These are phyloP conservation scores for Trametes sp. DNA, from an alignment of 1,284 basidiomycete species.

Conservation along the genomic window DNA sequence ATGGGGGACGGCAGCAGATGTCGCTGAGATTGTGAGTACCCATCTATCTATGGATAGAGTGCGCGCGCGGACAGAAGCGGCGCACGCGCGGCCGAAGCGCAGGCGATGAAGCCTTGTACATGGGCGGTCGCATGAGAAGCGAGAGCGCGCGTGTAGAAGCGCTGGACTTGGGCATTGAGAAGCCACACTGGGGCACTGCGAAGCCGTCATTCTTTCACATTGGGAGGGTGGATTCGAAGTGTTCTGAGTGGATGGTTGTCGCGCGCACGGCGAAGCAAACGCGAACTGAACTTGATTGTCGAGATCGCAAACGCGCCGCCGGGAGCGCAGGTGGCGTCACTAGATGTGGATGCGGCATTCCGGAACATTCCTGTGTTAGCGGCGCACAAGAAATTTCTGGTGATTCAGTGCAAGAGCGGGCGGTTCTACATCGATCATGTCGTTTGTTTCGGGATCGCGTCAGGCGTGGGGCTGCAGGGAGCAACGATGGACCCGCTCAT, in stretches of 20 bases:
- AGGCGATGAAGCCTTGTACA: not conserved
- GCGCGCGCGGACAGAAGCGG: not conserved
- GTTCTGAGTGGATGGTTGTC: too few species aligned
- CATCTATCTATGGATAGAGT: slow-evolving; percentile 1
- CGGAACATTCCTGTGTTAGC: slow-evolving; percentile 41
- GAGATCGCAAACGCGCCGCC: slow-evolving; percentile 43
- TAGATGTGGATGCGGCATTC: slow-evolving; percentile 45
- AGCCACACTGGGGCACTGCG: too few species aligned
- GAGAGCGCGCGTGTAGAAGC: too few species aligned
- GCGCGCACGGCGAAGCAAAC: too few species aligned
- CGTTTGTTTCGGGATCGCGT: slow-evolving; percentile 42
- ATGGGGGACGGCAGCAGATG: slow-evolving; percentile 38
- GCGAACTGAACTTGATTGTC: too few species aligned
- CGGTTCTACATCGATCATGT: slow-evolving; percentile 38
- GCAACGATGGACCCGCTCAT: slow-evolving; percentile 41
- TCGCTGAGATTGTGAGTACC: slow-evolving; percentile 44
- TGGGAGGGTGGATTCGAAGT: too few species aligned
- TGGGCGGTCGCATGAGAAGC: too few species aligned
- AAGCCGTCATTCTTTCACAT: too few species aligned
- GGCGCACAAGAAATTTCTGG: slow-evolving; percentile 37
- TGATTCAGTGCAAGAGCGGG: slow-evolving; percentile 39
- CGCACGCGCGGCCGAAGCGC: not conserved
- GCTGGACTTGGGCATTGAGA: too few species aligned
- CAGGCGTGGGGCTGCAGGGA: slow-evolving; percentile 42
- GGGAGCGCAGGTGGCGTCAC: slow-evolving; percentile 41